Conservation (phyloP, 2,329 filamentous ascomycete species). For the Fusarium bactridioides region DNA sequence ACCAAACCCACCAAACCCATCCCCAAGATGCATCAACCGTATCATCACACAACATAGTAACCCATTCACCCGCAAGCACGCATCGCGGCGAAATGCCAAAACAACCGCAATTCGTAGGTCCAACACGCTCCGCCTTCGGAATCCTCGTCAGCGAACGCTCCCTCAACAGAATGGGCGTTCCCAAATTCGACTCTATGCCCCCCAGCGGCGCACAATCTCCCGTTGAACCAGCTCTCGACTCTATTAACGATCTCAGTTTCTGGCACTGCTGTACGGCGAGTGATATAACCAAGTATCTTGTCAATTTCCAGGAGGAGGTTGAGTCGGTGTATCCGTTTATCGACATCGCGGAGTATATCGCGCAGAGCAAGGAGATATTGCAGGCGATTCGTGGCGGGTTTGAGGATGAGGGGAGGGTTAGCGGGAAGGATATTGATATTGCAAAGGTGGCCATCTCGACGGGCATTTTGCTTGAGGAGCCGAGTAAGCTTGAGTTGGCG, state of each 20-base stretch:
- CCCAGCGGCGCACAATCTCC: constrained; percentile 39
- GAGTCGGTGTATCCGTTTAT: constrained; percentile 49
- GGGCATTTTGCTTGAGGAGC: constrained; percentile 44
- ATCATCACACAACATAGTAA: constrained; percentile 14
- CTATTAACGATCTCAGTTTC: constrained; percentile 25
- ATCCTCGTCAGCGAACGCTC: constrained; percentile 48
- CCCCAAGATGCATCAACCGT: constrained; percentile 3
- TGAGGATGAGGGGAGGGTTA: not conserved
- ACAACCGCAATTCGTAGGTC: constrained; percentile 49
- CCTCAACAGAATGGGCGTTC: constrained; percentile 48
- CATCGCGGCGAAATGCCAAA: constrained; percentile 39
- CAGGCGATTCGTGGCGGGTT: constrained; percentile 23
- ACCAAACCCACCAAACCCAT: not conserved
- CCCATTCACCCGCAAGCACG: constrained; percentile 26
- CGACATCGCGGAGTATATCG: constrained; percentile 41
- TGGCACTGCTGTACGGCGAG: constrained; percentile 36
- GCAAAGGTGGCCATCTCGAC: constrained; percentile 47
- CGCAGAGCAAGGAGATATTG: constrained; percentile 40
- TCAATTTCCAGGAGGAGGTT: constrained; percentile 51
- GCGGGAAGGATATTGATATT: constrained; percentile 44
- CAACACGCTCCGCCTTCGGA: constrained; percentile 47
- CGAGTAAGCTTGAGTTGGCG: constrained; percentile 43
- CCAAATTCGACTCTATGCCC: constrained; percentile 39
- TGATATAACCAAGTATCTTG: constrained; percentile 46
- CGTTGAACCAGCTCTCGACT: constrained; percentile 1